Evolutionary conservation across 225 moss, liverwort and hornwort genomes (phyloP), one percentile per base, ranked within the genome.

Genomic region (Bryum argenteum): DNA sequence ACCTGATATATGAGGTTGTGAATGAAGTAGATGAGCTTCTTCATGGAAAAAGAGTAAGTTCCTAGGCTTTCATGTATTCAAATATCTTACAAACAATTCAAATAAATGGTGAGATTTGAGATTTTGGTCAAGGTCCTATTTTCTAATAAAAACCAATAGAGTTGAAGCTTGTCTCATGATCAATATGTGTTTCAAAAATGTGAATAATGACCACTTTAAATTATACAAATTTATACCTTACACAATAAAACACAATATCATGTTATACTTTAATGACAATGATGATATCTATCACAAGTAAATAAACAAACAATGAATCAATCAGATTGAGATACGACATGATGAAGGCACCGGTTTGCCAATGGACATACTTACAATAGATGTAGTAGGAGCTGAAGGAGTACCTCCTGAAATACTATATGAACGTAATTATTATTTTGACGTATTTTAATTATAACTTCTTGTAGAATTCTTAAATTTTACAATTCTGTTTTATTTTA

Each of bases 21-120:
- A 19, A 77, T 23, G 84, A 84, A 71, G 61, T 87, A 17, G 77
- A 84, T 75, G 5, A 37, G 16, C 4, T 84, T 24, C 65, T 82
- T 61, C 58, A 81, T 64, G 68, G 71, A 2, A 68, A 71, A 40
- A 72, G 71, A 43, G 84, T 81, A 22, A 8, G 21, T 6, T 14
- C 3, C 0, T 24, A 0, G 4, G 2, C 16, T n/a, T 26, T 2
- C 12, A 16, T 20, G 2, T 24, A 0, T 6, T 33, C 7, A 6
- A 6, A 33, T 33, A 6, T 33, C 33, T 33, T 33, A 33, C 33
- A 33, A 2, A 33, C 4, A 33, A 33, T 33, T 0, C 7, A 33
- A 6, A 33, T 6, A 33, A 33, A 33, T 33, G 33, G 2, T 33
- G 33, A 33, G 5, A 33, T 33, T 33, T 3, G 33, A 33, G 33